These are phyloP conservation scores for Domatiomyces catenatus DNA, from an alignment of 2,329 filamentous ascomycete species.

Conservation along the genomic window DNA sequence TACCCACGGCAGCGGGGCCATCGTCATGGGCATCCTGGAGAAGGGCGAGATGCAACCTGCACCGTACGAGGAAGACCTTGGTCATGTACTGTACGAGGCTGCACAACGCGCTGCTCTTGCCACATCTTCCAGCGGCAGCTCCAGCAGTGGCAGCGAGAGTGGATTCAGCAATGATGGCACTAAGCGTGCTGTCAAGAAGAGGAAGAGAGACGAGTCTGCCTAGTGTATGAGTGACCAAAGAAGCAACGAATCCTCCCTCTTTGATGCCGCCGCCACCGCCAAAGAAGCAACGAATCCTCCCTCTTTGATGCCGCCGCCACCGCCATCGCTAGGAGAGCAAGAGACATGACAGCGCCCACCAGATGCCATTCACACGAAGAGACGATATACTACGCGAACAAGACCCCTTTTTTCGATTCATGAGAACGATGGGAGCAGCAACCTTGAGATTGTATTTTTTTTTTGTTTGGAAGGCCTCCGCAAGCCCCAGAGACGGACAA, in stretches of 20 bases:
- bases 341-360: background rate
- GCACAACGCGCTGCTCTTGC: constrained; percentile 57
- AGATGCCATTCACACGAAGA: background rate
- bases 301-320: background rate
- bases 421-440: background rate
- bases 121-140: constrained; percentile 27
- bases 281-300: background rate
- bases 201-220: constrained; percentile 47
- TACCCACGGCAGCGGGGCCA: constrained; percentile 78
- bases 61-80: constrained; percentile 47
- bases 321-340: background rate
- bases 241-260: background rate
- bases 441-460: background rate
- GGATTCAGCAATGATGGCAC: constrained; percentile 23
- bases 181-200: constrained; percentile 54
- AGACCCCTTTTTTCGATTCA: background rate
- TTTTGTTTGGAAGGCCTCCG: too few relatives aligned
- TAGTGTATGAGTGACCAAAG: background rate
- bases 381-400: background rate
- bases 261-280: background rate
- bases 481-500: background rate
- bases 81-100: constrained; percentile 68
- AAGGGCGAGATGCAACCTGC: constrained; percentile 41
- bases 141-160: constrained; percentile 24
- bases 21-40: constrained; percentile 79